Conservation (phyloP, 2,329 filamentous ascomycete genomes). For the Apiospora kogelbergensis region DNA sequence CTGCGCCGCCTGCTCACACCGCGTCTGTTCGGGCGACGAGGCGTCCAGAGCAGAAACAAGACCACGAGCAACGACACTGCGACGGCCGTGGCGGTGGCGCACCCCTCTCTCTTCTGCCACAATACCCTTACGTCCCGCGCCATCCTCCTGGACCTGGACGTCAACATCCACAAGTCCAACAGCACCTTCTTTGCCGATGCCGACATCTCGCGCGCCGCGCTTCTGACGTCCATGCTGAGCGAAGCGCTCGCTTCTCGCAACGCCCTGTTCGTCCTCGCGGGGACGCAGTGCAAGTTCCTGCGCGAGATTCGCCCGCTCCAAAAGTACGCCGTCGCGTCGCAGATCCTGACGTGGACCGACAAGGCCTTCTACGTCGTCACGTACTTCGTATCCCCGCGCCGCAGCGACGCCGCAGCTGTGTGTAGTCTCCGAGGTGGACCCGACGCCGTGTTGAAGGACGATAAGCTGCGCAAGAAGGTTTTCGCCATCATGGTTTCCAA, state of each 20-base stretch:
- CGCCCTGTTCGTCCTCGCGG: neutral
- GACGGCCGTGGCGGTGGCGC: neutral
- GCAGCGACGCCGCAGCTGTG: neutral
- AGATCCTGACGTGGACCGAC: slow-evolving; percentile 10
- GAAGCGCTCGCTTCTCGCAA: neutral
- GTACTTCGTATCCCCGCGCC: neutral
- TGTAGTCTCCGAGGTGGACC: neutral
- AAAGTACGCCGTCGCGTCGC: slow-evolving; percentile 4
- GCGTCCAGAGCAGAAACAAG: neutral
- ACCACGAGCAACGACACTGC: neutral
- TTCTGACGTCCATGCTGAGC: slow-evolving; percentile 3
- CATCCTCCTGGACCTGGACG: slow-evolving; percentile 8
- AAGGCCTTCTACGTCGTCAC: slow-evolving; percentile 12
- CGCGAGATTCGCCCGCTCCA: slow-evolving; percentile 12
- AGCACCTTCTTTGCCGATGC: slow-evolving; percentile 12
- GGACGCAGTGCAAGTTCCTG: slow-evolving; percentile 7
- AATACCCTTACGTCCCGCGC: neutral
- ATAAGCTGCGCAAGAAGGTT: neutral
- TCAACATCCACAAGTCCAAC: slow-evolving; percentile 15
- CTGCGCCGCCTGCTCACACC: neutral
- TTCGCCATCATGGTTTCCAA: slow-evolving; percentile 3
- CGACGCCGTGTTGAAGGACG: neutral
- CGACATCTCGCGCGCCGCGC: slow-evolving; percentile 8
- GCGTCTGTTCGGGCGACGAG: neutral
- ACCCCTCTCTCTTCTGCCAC: neutral